Evolutionary conservation across 2,329 filamentous ascomycete genomes (phyloP).

Genomic region (Stemphylium lycopersici): DNA sequence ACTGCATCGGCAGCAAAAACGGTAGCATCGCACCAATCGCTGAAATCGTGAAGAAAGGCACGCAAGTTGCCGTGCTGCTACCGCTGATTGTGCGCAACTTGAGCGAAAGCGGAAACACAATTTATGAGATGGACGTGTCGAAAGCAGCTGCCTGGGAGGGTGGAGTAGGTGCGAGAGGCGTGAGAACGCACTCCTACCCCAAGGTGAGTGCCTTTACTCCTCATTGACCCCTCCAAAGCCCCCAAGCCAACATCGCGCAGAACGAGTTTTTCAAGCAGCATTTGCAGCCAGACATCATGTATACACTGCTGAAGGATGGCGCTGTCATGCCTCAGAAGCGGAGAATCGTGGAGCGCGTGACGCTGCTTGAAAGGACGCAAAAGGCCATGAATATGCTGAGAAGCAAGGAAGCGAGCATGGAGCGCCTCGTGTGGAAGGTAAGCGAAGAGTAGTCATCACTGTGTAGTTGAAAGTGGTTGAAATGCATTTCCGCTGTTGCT

Average conservation of each 20-base stretch:
- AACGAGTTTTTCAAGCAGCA: slow-evolving; percentile 63
- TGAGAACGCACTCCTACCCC: slow-evolving; percentile 62
- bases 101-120: slow-evolving; percentile 54
- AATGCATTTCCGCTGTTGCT: neutral
- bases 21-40: slow-evolving; percentile 49
- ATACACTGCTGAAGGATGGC: slow-evolving; percentile 51
- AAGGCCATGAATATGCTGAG: slow-evolving; percentile 53
- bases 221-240: neutral
- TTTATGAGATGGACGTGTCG: slow-evolving; percentile 62
- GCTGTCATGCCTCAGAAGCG: slow-evolving; percentile 52
- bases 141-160: slow-evolving; percentile 57
- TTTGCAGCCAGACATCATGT: slow-evolving; percentile 62
- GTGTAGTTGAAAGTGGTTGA: neutral
- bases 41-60: slow-evolving; percentile 55
- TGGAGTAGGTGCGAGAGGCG: slow-evolving; percentile 60
- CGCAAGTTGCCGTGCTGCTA: slow-evolving; percentile 64
- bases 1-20: slow-evolving; percentile 43
- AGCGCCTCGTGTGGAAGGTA: slow-evolving; percentile 52
- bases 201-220: slow-evolving; percentile 46
- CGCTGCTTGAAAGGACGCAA: slow-evolving; percentile 51
- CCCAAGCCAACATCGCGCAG: slow-evolving; percentile 40
- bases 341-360: slow-evolving; percentile 51
- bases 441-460: slow-evolving; percentile 7
- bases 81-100: slow-evolving; percentile 65
- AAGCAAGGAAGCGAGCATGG: slow-evolving; percentile 53